Evolutionary conservation across 2,329 filamentous ascomycete species (phyloP).

Genomic region (Alternaria brassicae): DNA sequence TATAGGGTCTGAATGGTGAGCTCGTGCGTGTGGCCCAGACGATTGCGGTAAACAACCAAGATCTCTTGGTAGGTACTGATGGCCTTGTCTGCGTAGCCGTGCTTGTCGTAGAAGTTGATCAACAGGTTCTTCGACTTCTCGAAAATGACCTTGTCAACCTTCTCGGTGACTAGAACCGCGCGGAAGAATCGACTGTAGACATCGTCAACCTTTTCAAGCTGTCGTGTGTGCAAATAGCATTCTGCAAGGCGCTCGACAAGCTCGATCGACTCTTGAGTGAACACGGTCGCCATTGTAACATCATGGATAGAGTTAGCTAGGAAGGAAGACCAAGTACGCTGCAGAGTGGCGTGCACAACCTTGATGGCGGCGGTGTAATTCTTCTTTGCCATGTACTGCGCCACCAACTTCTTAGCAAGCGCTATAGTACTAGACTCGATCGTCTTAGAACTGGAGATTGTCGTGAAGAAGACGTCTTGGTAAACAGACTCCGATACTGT

Average conservation of each 20-base stretch:
- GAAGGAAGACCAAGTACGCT: conserved; percentile 57
- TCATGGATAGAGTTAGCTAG: conserved; percentile 55
- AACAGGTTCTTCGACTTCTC: conserved; percentile 46
- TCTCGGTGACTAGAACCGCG: conserved; percentile 43
- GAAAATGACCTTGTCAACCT: conserved; percentile 40
- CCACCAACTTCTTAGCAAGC: conserved; percentile 51
- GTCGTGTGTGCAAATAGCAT: conserved; percentile 53
- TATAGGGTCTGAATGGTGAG: conserved; percentile 58
- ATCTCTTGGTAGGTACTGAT: conserved; percentile 49
- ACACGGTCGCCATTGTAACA: conserved; percentile 53
- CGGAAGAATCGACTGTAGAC: conserved; percentile 51
- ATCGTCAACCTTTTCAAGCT: conserved; percentile 50
- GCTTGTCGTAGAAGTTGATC: conserved; percentile 50
- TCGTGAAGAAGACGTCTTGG: conserved; percentile 55
- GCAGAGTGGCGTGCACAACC: conserved; percentile 56
- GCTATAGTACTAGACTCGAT: conserved; percentile 53
- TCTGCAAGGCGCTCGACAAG: conserved; percentile 57
- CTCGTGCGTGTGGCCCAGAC: conserved; percentile 50
- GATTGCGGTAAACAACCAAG: conserved; percentile 43
- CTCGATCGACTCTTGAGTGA: conserved; percentile 56
- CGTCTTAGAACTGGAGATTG: conserved; percentile 50
- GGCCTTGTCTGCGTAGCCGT: conserved; percentile 49
- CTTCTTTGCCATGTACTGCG: conserved; percentile 55
- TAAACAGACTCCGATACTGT: conserved; percentile 53
- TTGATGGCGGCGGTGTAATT: conserved; percentile 57